phyloP scores from a whole-genome alignment of 768 basidiomycete species.

The Psilocybe cyanescens region DNA sequence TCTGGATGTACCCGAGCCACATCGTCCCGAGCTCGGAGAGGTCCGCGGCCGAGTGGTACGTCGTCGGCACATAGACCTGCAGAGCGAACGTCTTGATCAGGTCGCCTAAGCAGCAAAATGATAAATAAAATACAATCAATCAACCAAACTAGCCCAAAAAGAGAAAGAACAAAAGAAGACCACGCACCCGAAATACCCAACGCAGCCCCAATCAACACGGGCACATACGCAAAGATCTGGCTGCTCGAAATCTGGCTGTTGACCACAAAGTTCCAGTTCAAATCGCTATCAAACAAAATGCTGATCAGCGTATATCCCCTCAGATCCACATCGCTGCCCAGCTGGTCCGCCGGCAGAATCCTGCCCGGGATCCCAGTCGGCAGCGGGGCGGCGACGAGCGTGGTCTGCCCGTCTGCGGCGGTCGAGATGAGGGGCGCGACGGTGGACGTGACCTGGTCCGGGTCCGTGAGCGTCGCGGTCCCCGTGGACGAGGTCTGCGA shows the following conservation, averaged over 20 bases:
- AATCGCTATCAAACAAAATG: slow-evolving; percentile 57
- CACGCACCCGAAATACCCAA: slow-evolving; percentile 39
- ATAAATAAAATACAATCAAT: not conserved
- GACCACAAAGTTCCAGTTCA: slow-evolving; percentile 78
- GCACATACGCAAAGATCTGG: slow-evolving; percentile 80
- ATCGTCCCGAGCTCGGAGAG: slow-evolving; percentile 60
- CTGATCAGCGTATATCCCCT: slow-evolving; percentile 56
- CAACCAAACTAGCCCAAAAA: not conserved
- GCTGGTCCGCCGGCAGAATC: slow-evolving; percentile 51
- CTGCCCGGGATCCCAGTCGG: slow-evolving; percentile 63
- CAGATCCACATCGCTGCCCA: slow-evolving; percentile 32
- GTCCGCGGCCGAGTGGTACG: slow-evolving; percentile 56
- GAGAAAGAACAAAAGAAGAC: not conserved
- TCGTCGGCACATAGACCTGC: slow-evolving; percentile 66
- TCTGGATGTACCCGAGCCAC: slow-evolving; percentile 74
- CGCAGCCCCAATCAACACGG: slow-evolving; percentile 41
- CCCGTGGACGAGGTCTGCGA: slow-evolving; percentile 36
- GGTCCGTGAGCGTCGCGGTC: slow-evolving; percentile 40
- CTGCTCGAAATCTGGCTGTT: slow-evolving; percentile 56
- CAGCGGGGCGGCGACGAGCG: slow-evolving; percentile 39
- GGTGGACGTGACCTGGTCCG: slow-evolving; percentile 46
- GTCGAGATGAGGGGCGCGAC: slow-evolving; percentile 17
- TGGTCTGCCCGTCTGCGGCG: slow-evolving; percentile 25
- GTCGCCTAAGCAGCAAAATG: slow-evolving; percentile 22
- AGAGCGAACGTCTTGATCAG: slow-evolving; percentile 56